These are phyloP conservation scores for Arachnomyces sp. DNA, from an alignment of 2,329 filamentous ascomycete species.

Conservation along the genomic window DNA sequence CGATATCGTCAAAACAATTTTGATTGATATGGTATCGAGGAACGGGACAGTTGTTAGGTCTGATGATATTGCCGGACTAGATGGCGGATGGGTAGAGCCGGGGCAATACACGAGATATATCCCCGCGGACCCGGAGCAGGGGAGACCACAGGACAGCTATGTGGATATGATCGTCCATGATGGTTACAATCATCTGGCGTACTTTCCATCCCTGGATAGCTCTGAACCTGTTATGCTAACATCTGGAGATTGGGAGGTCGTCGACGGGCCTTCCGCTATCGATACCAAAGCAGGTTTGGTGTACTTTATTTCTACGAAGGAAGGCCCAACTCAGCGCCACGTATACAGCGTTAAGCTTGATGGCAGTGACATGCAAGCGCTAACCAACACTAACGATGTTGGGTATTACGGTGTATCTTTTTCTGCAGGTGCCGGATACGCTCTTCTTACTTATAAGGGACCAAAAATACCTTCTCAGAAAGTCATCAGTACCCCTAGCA, in stretches of 20 bases:
- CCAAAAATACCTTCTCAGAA: conserved; percentile 87
- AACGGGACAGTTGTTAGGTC: conserved; percentile 72
- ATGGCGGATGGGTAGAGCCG: conserved; percentile 96
- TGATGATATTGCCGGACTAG: conserved; percentile 71
- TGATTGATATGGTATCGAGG: conserved; percentile 69
- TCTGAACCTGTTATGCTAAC: conserved; percentile 78
- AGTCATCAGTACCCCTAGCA: conserved; percentile 69
- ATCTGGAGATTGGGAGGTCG: conserved; percentile 85
- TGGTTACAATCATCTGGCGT: conserved; percentile 83
- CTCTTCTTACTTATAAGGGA: conserved; percentile 74
- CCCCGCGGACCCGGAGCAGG: conserved; percentile 70
- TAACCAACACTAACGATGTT: conserved; percentile 66
- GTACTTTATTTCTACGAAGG: conserved; percentile 83
- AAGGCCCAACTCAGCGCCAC: conserved; percentile 82
- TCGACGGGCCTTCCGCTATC: conserved; percentile 72
- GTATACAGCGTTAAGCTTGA: conserved; percentile 84
- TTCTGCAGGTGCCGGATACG: conserved; percentile 72
- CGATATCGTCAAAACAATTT: conserved; percentile 76
- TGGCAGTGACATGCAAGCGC: conserved; percentile 61
- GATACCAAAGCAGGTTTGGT: conserved; percentile 80
- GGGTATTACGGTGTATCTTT: conserved; percentile 80
- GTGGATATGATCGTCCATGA: conserved; percentile 84
- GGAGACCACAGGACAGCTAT: conserved; percentile 77
- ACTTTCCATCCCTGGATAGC: conserved; percentile 83
- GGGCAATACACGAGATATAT: conserved; percentile 79